Evolutionary conservation across 129 eudicot genomes (phyloP), one percentile per base, ranked within the genome.

Genomic region (Sambucus nigra): DNA sequence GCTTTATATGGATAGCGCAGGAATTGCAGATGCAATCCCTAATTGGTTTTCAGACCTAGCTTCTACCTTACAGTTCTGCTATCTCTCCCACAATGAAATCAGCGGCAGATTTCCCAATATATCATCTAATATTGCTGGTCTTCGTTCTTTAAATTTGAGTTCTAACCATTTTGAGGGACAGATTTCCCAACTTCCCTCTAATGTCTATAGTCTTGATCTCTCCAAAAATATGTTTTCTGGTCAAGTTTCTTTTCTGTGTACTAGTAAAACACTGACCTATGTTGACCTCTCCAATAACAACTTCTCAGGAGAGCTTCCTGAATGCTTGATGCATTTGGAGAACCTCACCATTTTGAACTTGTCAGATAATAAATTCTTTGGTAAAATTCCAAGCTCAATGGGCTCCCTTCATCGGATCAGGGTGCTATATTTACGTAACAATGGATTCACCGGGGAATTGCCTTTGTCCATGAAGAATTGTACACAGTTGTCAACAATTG

Each of bases 231-330:
- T 14, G 46, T 40, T 40, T 40, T 40, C 16, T 3, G 46, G 46
- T 10, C 16, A 13, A 40, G 1, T 40, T 40, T 41, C 53, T 14
- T 61, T 61, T 24, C 47, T 70, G 12, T 56, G 69, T 23, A 7
- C 38, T 2, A 9, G 25, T 24, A 7, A 9, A 12, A 23, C 4
- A 12, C 7, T 60, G 3, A 1, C 0, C 4, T 46, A 17, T 27
- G 60, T 71, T 28, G 83, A 76, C 24, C 45, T 76, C 25, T 76
- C 78, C 0, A 9, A 63, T n/a, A 76, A 76, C 22, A 35, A 9
- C 6, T 55, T 76, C 0, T 57, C 26, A 0, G 75, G 65, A 4
- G 62, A 25, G 16, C 23, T 76, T 32, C 78, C 75, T 35, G 44
- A 67, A 2, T 56, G 75, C 31, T 67, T 55, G 38, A 15, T 21